Conservation (phyloP, 768 basidiomycete genomes). For the Termitomyces sp. region DNA sequence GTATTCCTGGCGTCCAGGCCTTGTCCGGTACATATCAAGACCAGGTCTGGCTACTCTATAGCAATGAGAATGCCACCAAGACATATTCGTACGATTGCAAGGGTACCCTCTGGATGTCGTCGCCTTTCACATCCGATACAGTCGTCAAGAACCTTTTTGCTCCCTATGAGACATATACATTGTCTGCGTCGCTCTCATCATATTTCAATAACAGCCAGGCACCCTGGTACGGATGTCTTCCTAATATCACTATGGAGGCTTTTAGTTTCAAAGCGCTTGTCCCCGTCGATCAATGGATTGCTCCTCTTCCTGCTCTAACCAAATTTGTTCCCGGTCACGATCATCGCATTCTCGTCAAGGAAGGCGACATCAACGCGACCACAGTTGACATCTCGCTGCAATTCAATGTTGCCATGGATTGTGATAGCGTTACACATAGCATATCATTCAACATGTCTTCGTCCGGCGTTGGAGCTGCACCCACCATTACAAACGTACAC, state of each 20-base stretch:
- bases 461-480: conserved; percentile 55
- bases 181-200: conserved; percentile 61
- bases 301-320: conserved; percentile 70
- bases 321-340: conserved; percentile 88
- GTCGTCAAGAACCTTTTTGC: conserved; percentile 71
- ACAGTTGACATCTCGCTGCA: conserved; percentile 70
- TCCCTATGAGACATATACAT: conserved; percentile 77
- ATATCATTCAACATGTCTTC: conserved; percentile 68
- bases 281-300: conserved; percentile 59
- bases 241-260: conserved; percentile 58
- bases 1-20: conserved; percentile 53
- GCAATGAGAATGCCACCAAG: conserved; percentile 77
- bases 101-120: conserved; percentile 63
- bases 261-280: conserved; percentile 85
- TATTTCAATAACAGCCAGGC: conserved; percentile 55
- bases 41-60: conserved; percentile 81
- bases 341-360: conserved; percentile 53
- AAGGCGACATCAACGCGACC: conserved; percentile 45
- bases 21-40: conserved; percentile 57
- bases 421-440: conserved; percentile 57
- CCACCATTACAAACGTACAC: conserved; percentile 44
- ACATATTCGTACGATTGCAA: conserved; percentile 64
- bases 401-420: conserved; percentile 77
- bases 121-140: conserved; percentile 65
- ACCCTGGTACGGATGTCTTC: conserved; percentile 76